Evolutionary conservation across 768 basidiomycete species (phyloP), one percentile per base, ranked within the genome.

Genomic region (Mycena vulgaris): DNA sequence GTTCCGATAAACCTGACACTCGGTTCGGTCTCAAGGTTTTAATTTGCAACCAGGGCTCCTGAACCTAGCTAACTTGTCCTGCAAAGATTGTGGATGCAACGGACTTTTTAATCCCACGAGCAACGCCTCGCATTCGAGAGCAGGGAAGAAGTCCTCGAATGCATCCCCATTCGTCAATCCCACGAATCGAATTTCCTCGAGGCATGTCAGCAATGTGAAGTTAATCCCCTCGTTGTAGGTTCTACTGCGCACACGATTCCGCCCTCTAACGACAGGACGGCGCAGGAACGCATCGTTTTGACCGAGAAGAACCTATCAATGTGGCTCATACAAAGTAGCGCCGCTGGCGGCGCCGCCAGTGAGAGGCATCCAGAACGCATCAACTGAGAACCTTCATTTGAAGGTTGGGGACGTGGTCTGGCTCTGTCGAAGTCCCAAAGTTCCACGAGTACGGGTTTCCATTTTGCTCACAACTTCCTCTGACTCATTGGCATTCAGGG

Each of bases 1-100:
- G 96, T 17, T 94, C 94, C 65, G 96, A 98, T 81, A 98, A 98
- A 83, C 97, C 97, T 51, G 97, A 98, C 81, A 92, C 92, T 62
- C 89, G 96, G 63, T 96, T 95, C 82, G 89, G 89, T 63, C 87
- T 97, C 72, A 91, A 97, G 91, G 96, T 96, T 66, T 55, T 68
- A 53, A 61, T 62, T 59, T 42, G 17, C 23, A 11, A 17, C 49
- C 47, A 16, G 27, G 39, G 49, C 17, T 28, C 28, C 23, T 28
- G 58, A 53, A 51, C 40, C 5, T 17, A 27, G 39, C 58, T 76
- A 47, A 73, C 53, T 30, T 69, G 57, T 72, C 37, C 63, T 40
- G 59, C 17, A 33, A 69, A 89, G 88, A 88, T 89, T 70, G 76
- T 79, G 71, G 83, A 86, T 75, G 78, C 86, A 56, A 84, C 80